A percentile compares a stretch with the other conserved stretches of the same genome.
Evolutionary conservation across 106 monocot species (phyloP).

Genomic region (Amphibolis antarctica): DNA sequence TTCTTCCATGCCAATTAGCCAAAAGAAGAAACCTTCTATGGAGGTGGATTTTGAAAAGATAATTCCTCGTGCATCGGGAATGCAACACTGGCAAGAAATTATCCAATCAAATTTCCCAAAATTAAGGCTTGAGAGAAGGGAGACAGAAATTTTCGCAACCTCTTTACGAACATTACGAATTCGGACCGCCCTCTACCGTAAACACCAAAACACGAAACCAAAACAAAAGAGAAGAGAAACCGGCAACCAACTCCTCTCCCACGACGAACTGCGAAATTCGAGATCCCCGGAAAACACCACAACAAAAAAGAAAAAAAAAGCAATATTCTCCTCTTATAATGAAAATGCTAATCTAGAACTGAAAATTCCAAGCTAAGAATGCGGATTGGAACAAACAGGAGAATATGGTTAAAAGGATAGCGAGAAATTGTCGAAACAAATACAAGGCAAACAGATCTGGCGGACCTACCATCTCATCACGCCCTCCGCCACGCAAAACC

Average conservation of each 20-base stretch:
- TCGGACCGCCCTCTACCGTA: neutral
- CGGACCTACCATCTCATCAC: constrained; percentile 5
- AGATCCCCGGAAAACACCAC: neutral
- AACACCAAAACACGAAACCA: neutral
- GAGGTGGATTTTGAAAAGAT: too few relatives aligned
- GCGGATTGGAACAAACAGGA: neutral
- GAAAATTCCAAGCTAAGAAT: neutral
- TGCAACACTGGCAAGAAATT: too few relatives aligned
- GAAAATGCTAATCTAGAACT: neutral
- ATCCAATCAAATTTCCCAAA: too few relatives aligned
- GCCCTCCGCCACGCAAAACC: neutral
- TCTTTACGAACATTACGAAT: too few relatives aligned
- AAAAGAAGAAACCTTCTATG: too few relatives aligned
- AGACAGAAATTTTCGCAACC: too few relatives aligned
- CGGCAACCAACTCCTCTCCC: neutral
- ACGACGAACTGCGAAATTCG: neutral
- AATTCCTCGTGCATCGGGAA: too few relatives aligned
- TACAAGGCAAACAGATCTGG: neutral
- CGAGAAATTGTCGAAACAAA: neutral
- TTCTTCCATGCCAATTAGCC: too few relatives aligned
- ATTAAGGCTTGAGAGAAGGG: too few relatives aligned
- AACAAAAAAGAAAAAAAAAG: neutral
- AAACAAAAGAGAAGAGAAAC: neutral
- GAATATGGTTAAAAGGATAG: neutral
- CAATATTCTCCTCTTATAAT: neutral